Evolutionary conservation across 495 filamentous ascomycete species (phyloP), one percentile per base, ranked within the genome.

Genomic region (Hypoxylon perforatum): DNA sequence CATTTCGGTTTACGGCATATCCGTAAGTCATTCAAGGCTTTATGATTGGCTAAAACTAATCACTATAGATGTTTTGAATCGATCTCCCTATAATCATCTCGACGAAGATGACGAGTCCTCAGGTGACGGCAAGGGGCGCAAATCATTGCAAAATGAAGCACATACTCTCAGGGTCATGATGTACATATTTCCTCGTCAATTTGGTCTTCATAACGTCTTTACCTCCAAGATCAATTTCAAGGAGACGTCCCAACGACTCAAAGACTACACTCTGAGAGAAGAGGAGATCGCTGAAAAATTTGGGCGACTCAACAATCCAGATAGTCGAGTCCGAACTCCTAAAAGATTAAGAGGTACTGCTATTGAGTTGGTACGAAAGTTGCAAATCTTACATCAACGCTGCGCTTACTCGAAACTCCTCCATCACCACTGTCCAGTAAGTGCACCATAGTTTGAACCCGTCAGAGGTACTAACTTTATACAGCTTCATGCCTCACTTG

Each of bases 111-210:
- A 46, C 36, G 38, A 25, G 6, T 47, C 56, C 9, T 25, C 46
- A 23, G 22, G 25, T 22, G 52, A 63, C 50, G 30, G 30, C n/a
- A 57, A 50, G 18, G 48, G 11, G 8, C 51, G 14, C 2, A 42
- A 51, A 22, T 3, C 33, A 0, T 28, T 73, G 4, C 70, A 79
- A 6, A 82, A 85, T 49, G 72, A 74, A n/a, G 67, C 78, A 3
- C 82, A 90, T 51, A 91, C 87, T 0, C 70, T 89, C 6, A 92
- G 90, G 60, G 77, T 97, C 22, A 86, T 97, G 86, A 93, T 92
- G 78, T 94, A 99, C 75, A 88, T 99, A 1, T 99, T 99, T 65
- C 95, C 95, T 28, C 84, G 90, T 17, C 93, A 98, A 73, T 97
- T 96, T 72, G 87, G 87, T 3, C 79, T 99, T 11, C 91, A 94